Conservation (phyloP, 2,329 filamentous ascomycete genomes). For the Simplicillium aogashimaense region DNA sequence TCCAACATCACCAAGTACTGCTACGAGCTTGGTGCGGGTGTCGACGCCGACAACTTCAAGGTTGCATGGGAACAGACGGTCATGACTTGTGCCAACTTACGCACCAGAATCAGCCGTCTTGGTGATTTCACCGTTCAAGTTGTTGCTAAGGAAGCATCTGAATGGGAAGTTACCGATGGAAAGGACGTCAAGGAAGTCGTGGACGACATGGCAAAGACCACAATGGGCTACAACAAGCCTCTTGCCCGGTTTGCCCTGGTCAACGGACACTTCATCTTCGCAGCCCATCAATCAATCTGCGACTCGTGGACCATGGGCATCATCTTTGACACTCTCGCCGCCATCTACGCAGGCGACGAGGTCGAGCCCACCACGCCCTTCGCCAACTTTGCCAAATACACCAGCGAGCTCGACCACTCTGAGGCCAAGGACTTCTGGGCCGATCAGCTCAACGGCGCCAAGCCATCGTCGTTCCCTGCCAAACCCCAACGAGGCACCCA, state of each 20-base stretch:
- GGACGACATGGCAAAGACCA: background rate
- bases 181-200: background rate
- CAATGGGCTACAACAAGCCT: background rate
- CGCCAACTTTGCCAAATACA: background rate
- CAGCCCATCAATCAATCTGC: conserved; percentile 1
- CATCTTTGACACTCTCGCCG: conserved; percentile 1
- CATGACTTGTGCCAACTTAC: background rate
- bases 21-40: conserved; percentile 7
- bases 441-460: conserved; percentile 14
- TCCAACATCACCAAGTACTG: conserved; percentile 13
- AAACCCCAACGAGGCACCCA: conserved; percentile 18
- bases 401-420: background rate
- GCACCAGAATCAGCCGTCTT: background rate
- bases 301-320: conserved; percentile 1
- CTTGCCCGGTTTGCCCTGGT: conserved; percentile 16
- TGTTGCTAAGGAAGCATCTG: background rate
- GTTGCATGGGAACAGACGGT: conserved; percentile 11
- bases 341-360: conserved; percentile 42
- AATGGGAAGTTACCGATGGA: background rate
- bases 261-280: background rate
- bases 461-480: conserved; percentile 13
- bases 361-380: conserved; percentile 21
- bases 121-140: background rate
- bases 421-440: background rate
- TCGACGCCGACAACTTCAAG: conserved; percentile 8